phyloP scores from a whole-genome alignment of 2,329 filamentous ascomycete species.

The Zasmidium citrigriseum region DNA sequence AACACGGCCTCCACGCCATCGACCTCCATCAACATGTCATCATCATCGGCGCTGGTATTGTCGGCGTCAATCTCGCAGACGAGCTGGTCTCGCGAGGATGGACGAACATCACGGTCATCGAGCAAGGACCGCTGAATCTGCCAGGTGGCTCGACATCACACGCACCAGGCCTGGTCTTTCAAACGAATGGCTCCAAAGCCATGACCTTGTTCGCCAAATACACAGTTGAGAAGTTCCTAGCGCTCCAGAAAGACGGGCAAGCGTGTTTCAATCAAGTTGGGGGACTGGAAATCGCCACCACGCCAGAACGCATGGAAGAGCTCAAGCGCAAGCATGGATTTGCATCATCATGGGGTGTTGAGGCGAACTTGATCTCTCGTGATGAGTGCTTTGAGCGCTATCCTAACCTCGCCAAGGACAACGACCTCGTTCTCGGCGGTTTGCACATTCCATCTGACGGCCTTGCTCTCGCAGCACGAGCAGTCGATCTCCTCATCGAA shows the following conservation, averaged over 20 bases:
- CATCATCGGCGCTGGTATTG: slow-evolving; percentile 65
- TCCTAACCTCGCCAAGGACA: slow-evolving; percentile 51
- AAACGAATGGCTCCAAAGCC: slow-evolving; percentile 60
- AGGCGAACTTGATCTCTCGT: slow-evolving; percentile 52
- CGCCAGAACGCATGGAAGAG: slow-evolving; percentile 59
- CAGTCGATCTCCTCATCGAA: slow-evolving; percentile 62
- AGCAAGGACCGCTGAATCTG: slow-evolving; percentile 63
- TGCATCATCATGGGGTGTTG: slow-evolving; percentile 62
- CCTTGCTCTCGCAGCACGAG: slow-evolving; percentile 61
- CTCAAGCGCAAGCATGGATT: slow-evolving; percentile 65
- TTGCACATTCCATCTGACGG: slow-evolving; percentile 63
- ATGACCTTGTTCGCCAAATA: slow-evolving; percentile 63
- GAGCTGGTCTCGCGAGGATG: slow-evolving; percentile 65
- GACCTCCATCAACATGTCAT: slow-evolving; percentile 43
- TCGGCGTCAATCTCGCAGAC: slow-evolving; percentile 64
- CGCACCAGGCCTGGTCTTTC: slow-evolving; percentile 65
- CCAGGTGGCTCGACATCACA: slow-evolving; percentile 67
- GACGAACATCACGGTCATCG: slow-evolving; percentile 64
- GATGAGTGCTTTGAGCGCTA: slow-evolving; percentile 58
- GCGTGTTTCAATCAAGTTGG: slow-evolving; percentile 64
- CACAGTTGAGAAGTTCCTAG: slow-evolving; percentile 61
- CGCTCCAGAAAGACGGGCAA: slow-evolving; percentile 41
- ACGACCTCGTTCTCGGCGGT: slow-evolving; percentile 54
- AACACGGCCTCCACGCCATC: not conserved
- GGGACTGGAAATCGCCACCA: slow-evolving; percentile 64